These are phyloP conservation scores for Mycogone perniciosa DNA, from an alignment of 2,329 filamentous ascomycete genomes.

Conservation along the genomic window DNA sequence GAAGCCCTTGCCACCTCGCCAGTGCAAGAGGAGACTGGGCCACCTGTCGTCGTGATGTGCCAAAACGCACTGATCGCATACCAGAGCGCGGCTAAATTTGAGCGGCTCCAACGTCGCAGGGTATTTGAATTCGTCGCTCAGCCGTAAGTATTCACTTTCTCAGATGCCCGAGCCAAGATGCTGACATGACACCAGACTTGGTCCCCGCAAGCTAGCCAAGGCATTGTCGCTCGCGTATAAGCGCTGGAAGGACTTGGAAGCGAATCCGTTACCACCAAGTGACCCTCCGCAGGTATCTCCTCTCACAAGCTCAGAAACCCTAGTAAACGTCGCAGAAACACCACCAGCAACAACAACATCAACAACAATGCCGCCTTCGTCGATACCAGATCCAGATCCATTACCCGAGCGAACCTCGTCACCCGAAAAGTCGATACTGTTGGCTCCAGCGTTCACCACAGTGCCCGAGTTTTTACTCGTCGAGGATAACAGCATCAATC, in stretches of 20 bases:
- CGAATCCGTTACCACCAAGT: slow-evolving; percentile 1
- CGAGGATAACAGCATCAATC: slow-evolving; percentile 13
- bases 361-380: not conserved
- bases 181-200: slow-evolving; percentile 19
- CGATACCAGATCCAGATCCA: not conserved
- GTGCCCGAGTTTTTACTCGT: slow-evolving; percentile 12
- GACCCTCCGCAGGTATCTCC: not conserved
- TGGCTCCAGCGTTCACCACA: not conserved
- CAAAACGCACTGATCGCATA: slow-evolving; percentile 26
- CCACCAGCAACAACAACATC: not conserved
- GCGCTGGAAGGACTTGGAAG: slow-evolving; percentile 8
- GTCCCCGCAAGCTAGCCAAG: slow-evolving; percentile 29
- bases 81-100: slow-evolving; percentile 13
- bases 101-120: slow-evolving; percentile 11
- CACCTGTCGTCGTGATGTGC: slow-evolving; percentile 28
- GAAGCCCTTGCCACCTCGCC: slow-evolving; percentile 4
- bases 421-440: not conserved
- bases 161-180: not conserved
- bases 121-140: slow-evolving; percentile 34
- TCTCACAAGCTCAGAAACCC: not conserved
- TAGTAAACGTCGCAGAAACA: slow-evolving; percentile 1
- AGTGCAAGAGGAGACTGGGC: slow-evolving; percentile 3
- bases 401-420: not conserved
- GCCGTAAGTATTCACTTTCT: slow-evolving; percentile 22
- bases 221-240: slow-evolving; percentile 7